Conservation (phyloP, 1,284 basidiomycete genomes). For the Cerioporus squamosus region DNA sequence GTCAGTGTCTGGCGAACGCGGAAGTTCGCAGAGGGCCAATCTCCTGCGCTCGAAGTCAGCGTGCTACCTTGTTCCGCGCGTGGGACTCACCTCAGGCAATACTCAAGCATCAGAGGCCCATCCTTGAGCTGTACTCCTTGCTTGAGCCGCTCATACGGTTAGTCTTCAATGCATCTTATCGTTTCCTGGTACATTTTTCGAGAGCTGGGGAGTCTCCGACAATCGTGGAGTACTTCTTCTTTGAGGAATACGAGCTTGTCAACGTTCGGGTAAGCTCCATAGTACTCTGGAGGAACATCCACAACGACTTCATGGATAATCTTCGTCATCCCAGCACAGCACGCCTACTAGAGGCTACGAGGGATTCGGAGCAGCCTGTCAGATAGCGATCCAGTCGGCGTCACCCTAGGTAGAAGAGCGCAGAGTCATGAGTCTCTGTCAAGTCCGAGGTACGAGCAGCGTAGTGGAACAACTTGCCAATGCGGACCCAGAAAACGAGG, state of each 20-base stretch:
- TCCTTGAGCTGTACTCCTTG: background rate
- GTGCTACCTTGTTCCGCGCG: background rate
- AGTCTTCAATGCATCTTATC: background rate
- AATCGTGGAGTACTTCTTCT: slow-evolving; percentile 5
- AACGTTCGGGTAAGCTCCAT: background rate
- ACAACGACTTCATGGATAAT: background rate
- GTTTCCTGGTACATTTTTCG: background rate
- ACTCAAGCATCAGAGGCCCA: slow-evolving; percentile 7
- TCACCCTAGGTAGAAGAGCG: no score
- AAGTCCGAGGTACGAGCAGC: no score
- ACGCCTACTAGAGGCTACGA: no score
- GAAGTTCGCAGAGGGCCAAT: background rate
- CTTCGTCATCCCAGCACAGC: no score
- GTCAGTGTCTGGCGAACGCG: background rate
- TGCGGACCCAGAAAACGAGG: no score
- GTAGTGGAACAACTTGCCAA: no score
- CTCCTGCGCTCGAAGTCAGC: background rate
- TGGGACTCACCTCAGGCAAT: slow-evolving; percentile 1
- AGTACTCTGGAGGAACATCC: background rate
- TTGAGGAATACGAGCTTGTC: slow-evolving; percentile 7
- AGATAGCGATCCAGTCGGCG: no score
- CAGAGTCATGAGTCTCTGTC: no score
- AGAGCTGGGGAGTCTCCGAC: background rate
- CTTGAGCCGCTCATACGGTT: background rate
- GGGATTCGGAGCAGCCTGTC: no score